These are phyloP conservation scores for Podospora pseudoanserina DNA, from an alignment of 495 filamentous ascomycete genomes.

Conservation along the genomic window DNA sequence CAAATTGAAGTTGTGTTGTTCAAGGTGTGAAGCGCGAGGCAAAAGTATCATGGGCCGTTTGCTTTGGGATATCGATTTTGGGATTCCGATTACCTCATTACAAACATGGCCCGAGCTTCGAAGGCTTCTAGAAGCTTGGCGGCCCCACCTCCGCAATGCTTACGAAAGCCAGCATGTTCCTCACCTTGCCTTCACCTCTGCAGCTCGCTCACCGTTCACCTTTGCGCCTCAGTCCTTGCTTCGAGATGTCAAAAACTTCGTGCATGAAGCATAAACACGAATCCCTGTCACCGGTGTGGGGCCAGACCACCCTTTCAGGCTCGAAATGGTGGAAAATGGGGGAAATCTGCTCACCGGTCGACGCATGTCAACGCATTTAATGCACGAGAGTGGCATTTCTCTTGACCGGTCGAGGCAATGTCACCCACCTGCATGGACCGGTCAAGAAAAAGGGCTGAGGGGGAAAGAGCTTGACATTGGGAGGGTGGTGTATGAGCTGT, in stretches of 20 bases:
- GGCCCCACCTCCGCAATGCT: background rate
- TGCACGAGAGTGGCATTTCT: background rate
- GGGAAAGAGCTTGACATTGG: background rate
- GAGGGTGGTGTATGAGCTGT: background rate
- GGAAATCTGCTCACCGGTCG: background rate
- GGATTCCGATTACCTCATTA: background rate
- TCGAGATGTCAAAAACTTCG: background rate
- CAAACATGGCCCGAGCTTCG: constrained; percentile 7
- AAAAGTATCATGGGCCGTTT: background rate
- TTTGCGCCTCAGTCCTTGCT: background rate
- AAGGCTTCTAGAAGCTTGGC: constrained; percentile 2
- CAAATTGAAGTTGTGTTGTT: background rate
- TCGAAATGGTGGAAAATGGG: background rate
- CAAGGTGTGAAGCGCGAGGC: background rate
- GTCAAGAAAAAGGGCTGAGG: background rate
- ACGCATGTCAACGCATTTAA: background rate
- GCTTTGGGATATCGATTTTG: too few species aligned
- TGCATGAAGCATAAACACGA: background rate
- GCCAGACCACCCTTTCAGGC: background rate
- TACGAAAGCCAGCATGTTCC: background rate
- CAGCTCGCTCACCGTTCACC: background rate
- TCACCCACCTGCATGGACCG: background rate
- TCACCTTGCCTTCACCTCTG: background rate
- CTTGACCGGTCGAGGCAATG: background rate
- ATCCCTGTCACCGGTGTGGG: background rate